A percentile compares a stretch with the other conserved stretches of the same genome.
phyloP scores from a whole-genome alignment of 306 rosid species.

The Mucuna pruriens region DNA sequence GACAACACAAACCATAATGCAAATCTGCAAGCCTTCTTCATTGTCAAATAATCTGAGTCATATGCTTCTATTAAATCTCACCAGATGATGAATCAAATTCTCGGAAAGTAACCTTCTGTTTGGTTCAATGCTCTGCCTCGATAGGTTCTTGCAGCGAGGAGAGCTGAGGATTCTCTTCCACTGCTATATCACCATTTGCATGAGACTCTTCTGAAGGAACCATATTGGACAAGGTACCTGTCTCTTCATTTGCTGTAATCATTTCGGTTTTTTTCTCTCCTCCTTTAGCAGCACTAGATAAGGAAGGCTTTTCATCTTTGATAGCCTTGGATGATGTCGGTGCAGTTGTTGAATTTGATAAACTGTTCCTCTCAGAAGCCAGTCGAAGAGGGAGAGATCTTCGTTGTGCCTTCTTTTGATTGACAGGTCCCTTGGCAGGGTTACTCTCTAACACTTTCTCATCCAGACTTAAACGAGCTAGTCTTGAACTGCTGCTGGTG shows the following conservation, averaged over 20 bases:
- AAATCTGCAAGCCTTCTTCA: conserved; percentile 65
- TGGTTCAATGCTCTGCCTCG: conserved; percentile 47
- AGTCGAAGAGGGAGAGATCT: conserved; percentile 89
- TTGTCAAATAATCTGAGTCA: conserved; percentile 56
- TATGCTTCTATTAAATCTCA: conserved; percentile 57
- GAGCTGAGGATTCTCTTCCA: conserved; percentile 65
- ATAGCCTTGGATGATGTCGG: conserved; percentile 55
- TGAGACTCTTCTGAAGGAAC: conserved; percentile 45
- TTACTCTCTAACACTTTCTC: conserved; percentile 59
- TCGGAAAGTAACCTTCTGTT: conserved; percentile 32
- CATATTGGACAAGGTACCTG: conserved; percentile 21
- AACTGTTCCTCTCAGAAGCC: conserved; percentile 62
- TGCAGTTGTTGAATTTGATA: conserved; percentile 45
- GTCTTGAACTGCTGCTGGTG: conserved; percentile 46
- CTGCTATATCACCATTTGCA: conserved; percentile 48
- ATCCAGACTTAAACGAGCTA: conserved; percentile 70
- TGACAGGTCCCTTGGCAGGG: conserved; percentile 52
- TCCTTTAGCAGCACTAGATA: conserved; percentile 33
- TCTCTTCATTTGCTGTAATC: conserved; percentile 31
- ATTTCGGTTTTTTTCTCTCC: conserved; percentile 43
- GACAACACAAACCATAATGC: conserved; percentile 60
- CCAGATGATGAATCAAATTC: conserved; percentile 45
- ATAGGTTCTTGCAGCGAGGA: conserved; percentile 47
- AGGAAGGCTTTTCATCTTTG: conserved; percentile 44
- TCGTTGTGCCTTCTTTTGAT: conserved; percentile 72